Conservation (phyloP, 352 stramenopile genomes). For the Phytophthora sp. region DNA sequence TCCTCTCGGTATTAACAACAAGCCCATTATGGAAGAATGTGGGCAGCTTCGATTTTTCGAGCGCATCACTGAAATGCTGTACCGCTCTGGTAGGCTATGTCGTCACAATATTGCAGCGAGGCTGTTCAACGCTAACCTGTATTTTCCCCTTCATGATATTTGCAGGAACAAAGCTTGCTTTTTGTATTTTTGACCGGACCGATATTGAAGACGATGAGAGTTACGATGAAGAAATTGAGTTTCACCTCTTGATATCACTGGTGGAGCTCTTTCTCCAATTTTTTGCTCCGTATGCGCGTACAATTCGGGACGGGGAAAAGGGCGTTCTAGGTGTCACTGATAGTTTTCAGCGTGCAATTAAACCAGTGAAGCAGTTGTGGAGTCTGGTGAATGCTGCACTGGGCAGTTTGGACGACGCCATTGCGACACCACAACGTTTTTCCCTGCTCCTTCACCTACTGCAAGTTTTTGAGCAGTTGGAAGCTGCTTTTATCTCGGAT, state of each 20-base stretch:
- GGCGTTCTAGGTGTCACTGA: conserved; percentile 14
- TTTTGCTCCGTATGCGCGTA: conserved; percentile 51
- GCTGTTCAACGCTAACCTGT: too few species aligned
- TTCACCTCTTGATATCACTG: conserved; percentile 62
- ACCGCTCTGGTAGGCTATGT: conserved; percentile 42
- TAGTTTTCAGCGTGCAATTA: conserved; percentile 45
- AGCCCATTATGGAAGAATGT: conserved; percentile 27
- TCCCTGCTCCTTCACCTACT: conserved; percentile 68
- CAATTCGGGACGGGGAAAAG: conserved; percentile 20
- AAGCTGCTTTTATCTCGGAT: conserved; percentile 42
- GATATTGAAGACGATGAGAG: conserved; percentile 75
- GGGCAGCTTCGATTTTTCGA: conserved; percentile 42
- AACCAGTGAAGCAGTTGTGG: conserved; percentile 58
- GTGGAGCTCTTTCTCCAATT: conserved; percentile 68
- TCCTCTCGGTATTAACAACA: conserved; percentile 26
- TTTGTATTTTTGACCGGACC: conserved; percentile 72
- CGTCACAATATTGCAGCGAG: too few species aligned
- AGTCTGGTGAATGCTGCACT: conserved; percentile 49
- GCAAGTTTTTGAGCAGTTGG: conserved; percentile 67
- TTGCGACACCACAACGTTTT: conserved; percentile 65
- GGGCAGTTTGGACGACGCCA: conserved; percentile 48
- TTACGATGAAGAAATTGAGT: conserved; percentile 80
- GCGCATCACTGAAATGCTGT: conserved; percentile 44
- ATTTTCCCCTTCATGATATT: too few species aligned
- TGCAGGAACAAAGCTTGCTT: conserved; percentile 62